A percentile compares a stretch with the other conserved stretches of the same genome.
These are phyloP conservation scores for Gynostemma pentaphyllum DNA, from an alignment of 306 rosid species.

Conservation along the genomic window DNA sequence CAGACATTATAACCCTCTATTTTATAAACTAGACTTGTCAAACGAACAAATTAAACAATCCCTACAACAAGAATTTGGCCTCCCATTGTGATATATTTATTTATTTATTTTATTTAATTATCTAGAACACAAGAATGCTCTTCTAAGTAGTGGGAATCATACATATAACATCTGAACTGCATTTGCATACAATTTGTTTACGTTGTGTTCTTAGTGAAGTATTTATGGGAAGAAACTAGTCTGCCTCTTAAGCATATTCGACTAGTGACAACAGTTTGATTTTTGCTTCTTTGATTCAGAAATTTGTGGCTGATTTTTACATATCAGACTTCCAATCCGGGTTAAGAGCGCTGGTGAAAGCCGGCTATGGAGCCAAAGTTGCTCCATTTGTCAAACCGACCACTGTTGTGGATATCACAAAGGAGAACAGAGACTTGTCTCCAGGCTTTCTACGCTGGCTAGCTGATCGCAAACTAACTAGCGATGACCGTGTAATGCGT, in stretches of 20 bases:
- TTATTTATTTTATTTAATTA: too few relatives aligned
- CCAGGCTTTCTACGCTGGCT: constrained; percentile 86
- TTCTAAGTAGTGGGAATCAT: not conserved
- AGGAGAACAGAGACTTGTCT: constrained; percentile 69
- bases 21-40: too few relatives aligned
- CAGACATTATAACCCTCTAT: too few relatives aligned
- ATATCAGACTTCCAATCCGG: constrained; percentile 95
- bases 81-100: too few relatives aligned
- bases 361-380: constrained; percentile 89
- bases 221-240: not conserved
- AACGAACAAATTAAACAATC: too few relatives aligned
- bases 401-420: constrained; percentile 60
- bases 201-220: not conserved
- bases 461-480: constrained; percentile 75
- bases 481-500: constrained; percentile 72
- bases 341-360: constrained; percentile 89
- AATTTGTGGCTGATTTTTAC: constrained; percentile 77
- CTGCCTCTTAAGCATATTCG: not conserved
- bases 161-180: too few relatives aligned
- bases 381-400: constrained; percentile 78
- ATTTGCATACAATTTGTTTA: not conserved
- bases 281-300: constrained; percentile 43
- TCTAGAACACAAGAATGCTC: too few relatives aligned
- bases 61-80: too few relatives aligned
- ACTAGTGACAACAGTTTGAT: not conserved